Evolutionary conservation across 176 grass and related monocot genomes (phyloP).

Genomic region (Tillandsia leiboldiana): DNA sequence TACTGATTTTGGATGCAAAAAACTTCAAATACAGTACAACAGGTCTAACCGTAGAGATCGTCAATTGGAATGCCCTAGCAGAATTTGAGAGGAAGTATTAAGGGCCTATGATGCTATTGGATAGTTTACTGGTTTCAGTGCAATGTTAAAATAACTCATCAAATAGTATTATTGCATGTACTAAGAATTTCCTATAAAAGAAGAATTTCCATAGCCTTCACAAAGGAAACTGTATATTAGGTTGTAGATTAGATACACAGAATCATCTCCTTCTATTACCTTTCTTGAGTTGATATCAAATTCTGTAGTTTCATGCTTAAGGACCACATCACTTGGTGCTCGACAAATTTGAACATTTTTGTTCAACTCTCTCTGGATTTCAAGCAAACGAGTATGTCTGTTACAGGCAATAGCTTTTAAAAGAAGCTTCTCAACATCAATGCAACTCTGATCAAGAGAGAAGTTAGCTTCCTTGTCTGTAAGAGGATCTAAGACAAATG

Average conservation of each 20-base stretch:
- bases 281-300: constrained; percentile 29
- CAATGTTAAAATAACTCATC: no score
- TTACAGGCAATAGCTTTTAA: constrained; percentile 81
- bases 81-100: no score
- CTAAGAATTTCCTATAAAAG: no score
- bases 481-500: constrained; percentile 79
- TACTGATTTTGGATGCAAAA: no score
- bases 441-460: constrained; percentile 65
- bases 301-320: constrained; percentile 40
- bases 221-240: no score
- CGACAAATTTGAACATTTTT: constrained; percentile 90
- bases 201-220: no score
- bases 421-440: constrained; percentile 85
- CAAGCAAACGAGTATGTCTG: constrained; percentile 79
- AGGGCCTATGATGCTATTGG: no score
- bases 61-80: no score
- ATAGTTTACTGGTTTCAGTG: no score
- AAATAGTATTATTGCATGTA: no score
- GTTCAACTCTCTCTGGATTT: constrained; percentile 76
- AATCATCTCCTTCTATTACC: constrained; percentile 28
- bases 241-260: neutral
- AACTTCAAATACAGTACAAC: no score
- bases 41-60: no score
- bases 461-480: constrained; percentile 91
- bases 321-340: constrained; percentile 52